Conservation (phyloP, 2,329 filamentous ascomycete species). For the Ploettnerulaceae sp. region DNA sequence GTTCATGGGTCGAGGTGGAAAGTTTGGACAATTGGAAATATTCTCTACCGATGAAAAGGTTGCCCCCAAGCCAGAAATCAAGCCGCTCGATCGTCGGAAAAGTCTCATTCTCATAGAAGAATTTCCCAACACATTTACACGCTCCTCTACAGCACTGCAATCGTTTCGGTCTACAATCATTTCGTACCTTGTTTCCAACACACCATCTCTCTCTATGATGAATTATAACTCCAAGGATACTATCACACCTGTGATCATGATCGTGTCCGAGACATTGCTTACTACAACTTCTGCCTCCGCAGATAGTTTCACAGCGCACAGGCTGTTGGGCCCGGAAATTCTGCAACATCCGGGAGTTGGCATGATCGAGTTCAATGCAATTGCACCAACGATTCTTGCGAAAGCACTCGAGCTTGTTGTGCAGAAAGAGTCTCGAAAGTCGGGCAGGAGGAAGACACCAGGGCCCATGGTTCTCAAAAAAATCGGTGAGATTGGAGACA, state of each 20-base stretch:
- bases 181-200: constrained; percentile 67
- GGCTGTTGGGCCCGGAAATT: constrained; percentile 81
- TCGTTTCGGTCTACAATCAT: constrained; percentile 73
- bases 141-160: constrained; percentile 57
- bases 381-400: constrained; percentile 78
- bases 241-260: constrained; percentile 73
- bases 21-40: constrained; percentile 66
- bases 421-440: constrained; percentile 77
- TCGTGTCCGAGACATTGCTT: constrained; percentile 86
- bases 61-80: constrained; percentile 30
- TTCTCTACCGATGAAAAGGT: constrained; percentile 29
- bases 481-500: constrained; percentile 83
- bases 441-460: constrained; percentile 68
- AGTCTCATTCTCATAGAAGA: constrained; percentile 74
- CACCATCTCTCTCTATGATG: constrained; percentile 48
- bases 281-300: constrained; percentile 79
- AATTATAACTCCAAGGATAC: constrained; percentile 39
- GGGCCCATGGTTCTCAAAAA: constrained; percentile 73
- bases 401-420: constrained; percentile 81
- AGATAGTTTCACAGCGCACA: constrained; percentile 90
- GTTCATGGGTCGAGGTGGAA: constrained; percentile 76
- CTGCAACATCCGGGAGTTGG: constrained; percentile 73
- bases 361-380: constrained; percentile 86
- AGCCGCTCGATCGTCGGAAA: constrained; percentile 33
- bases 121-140: constrained; percentile 71